Base-by-base conservation (phyloP, 805 yeast species). In the Teunomyces cretensis region DNA sequence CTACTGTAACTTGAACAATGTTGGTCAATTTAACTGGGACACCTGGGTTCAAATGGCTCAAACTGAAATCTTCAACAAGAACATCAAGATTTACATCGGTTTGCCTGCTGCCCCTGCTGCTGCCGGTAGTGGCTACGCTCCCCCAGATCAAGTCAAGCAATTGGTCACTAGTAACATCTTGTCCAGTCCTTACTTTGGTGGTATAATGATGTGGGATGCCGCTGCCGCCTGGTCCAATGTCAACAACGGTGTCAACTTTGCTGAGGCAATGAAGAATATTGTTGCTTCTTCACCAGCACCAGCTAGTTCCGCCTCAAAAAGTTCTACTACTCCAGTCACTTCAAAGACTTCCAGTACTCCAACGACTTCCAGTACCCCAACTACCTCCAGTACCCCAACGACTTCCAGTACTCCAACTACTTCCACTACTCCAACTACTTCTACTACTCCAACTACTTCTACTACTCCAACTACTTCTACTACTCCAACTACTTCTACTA, bases 31-130 rank as follows among this genome's bases (percentile, higher is more conserved):
- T 75, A 76, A 76, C 64, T 76, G 74, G 71, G 85, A 83, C 50
- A 77, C 86, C 24, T 89, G 96, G 96, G 71, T 74, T 27, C 62
- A 74, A 28, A 88, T 62, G 60, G 94, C 92, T 19, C 50, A 68
- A 14, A 67, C 63, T 41, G 56, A 73, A 22, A 75, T 91, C 30
- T 85, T 86, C 52, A 90, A 90, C 70, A 68, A 71, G 43, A 67
- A 88, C 60, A 81, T 86, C 49, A 83, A 84, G 65, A 58, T 89
- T 43, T 88, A 66, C 59, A 66, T 90, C 33, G 96, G 96, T 44
- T 72, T 89, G 35, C 92, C 96, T 14, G 65, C 65, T 11, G 81
- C 78, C 12, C 56, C 74, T 12, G 30, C 68, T 15, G 39, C 70
- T 31, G 86, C 88, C 4, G 71, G 75, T 1, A 58, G 74, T 11